phyloP scores from a whole-genome alignment of 352 stramenopile genomes.

The Thalassiosira ordinaria region DNA sequence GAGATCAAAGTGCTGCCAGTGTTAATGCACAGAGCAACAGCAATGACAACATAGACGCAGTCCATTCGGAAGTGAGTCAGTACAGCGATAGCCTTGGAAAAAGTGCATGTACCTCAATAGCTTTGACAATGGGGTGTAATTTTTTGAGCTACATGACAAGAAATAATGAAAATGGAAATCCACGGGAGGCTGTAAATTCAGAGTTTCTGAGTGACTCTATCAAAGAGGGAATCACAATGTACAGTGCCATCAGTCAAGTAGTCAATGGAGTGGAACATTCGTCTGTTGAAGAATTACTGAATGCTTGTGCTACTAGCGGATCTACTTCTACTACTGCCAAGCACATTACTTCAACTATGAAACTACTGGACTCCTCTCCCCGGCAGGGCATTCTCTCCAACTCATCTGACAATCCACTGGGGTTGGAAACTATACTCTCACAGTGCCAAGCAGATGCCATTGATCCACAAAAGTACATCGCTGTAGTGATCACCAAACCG shows the following conservation, averaged over 20 bases:
- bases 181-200: too few relatives aligned
- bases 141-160: too few relatives aligned
- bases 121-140: conserved; percentile 57
- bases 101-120: conserved; percentile 80
- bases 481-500: conserved; percentile 77
- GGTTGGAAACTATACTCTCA: conserved; percentile 57
- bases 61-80: conserved; percentile 62
- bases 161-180: too few relatives aligned
- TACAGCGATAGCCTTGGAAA: conserved; percentile 66
- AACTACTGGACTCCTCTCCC: conserved; percentile 44
- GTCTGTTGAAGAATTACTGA: conserved; percentile 77
- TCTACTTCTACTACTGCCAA: neutral
- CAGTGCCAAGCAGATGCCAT: conserved; percentile 47
- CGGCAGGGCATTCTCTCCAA: conserved; percentile 72
- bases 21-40: neutral
- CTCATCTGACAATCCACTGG: conserved; percentile 61
- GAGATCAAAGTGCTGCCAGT: too few relatives aligned
- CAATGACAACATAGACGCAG: neutral
- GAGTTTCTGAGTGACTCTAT: conserved; percentile 65
- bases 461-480: conserved; percentile 53
- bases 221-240: conserved; percentile 56
- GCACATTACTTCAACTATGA: conserved; percentile 19
- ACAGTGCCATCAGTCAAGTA: conserved; percentile 31
- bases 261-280: conserved; percentile 62
- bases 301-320: neutral